Percentiles rank a stretch among this genome's conserved stretches.
Conservation (phyloP, 331 rosid genomes). For the Dryas integrifolia region DNA sequence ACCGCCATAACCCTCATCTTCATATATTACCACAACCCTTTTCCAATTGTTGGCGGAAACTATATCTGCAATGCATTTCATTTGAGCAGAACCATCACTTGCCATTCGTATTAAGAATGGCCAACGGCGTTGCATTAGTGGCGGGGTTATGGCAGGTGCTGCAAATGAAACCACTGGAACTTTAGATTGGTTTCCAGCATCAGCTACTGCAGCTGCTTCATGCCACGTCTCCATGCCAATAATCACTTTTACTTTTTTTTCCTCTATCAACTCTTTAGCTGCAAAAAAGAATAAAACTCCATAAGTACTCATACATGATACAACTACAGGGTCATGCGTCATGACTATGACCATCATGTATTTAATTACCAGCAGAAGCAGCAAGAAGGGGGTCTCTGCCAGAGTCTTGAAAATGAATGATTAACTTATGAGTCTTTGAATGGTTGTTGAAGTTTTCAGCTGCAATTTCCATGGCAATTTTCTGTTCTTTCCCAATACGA, state of each 20-base stretch:
- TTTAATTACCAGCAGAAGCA: slow-evolving; percentile 38
- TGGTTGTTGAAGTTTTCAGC: slow-evolving; percentile 37
- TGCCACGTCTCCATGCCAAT: slow-evolving; percentile 26
- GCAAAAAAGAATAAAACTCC: neutral
- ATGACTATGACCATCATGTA: neutral
- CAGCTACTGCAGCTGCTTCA: slow-evolving; percentile 27
- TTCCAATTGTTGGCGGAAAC: slow-evolving; percentile 1
- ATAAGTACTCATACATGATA: neutral
- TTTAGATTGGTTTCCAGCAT: slow-evolving; percentile 22
- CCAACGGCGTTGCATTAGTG: slow-evolving; percentile 12
- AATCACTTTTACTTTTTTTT: neutral
- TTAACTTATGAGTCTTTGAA: slow-evolving; percentile 40
- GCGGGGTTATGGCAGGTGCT: slow-evolving; percentile 5
- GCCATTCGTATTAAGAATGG: slow-evolving; percentile 20
- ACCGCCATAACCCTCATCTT: slow-evolving; percentile 24
- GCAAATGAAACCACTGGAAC: slow-evolving; percentile 26
- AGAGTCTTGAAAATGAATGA: slow-evolving; percentile 35
- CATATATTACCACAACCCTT: slow-evolving; percentile 11
- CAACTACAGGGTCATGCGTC: neutral
- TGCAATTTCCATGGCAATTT: slow-evolving; percentile 53
- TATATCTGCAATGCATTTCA: slow-evolving; percentile 22
- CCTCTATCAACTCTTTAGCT: slow-evolving; percentile 21
- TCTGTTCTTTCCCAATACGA: slow-evolving; percentile 53
- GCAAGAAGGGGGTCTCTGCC: slow-evolving; percentile 33
- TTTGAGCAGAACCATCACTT: neutral